These are phyloP conservation scores for Penicillium pancosmium DNA, from an alignment of 495 filamentous ascomycete species.

Conservation along the genomic window DNA sequence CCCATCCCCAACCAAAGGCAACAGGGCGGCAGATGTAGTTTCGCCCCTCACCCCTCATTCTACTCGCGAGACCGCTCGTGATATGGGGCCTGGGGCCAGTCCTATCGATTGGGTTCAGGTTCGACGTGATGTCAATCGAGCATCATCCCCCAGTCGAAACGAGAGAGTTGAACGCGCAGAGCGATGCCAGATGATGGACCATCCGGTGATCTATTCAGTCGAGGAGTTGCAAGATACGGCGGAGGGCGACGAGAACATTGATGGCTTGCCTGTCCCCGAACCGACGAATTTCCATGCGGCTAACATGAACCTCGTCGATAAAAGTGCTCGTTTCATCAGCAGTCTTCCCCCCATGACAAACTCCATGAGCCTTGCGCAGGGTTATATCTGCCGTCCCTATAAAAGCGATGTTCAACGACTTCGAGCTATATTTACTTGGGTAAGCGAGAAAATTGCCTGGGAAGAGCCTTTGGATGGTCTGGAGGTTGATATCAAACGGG, in stretches of 20 bases:
- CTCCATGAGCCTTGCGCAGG: slow-evolving; percentile 80
- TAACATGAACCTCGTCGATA: slow-evolving; percentile 88
- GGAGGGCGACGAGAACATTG: slow-evolving; percentile 87
- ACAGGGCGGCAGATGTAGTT: slow-evolving; percentile 37
- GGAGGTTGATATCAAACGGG: slow-evolving; percentile 74
- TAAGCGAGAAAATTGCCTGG: slow-evolving; percentile 94
- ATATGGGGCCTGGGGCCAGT: slow-evolving; percentile 64
- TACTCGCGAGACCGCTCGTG: slow-evolving; percentile 56
- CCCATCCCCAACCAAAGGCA: slow-evolving; percentile 52
- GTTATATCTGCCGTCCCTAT: slow-evolving; percentile 92
- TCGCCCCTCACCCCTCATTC: slow-evolving; percentile 37
- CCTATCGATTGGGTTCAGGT: slow-evolving; percentile 93
- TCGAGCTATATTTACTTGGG: slow-evolving; percentile 95
- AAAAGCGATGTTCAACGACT: slow-evolving; percentile 92
- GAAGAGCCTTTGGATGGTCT: slow-evolving; percentile 85
- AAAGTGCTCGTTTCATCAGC: slow-evolving; percentile 88
- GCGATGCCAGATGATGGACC: slow-evolving; percentile 91
- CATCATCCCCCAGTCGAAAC: slow-evolving; percentile 87
- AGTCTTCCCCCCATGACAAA: slow-evolving; percentile 90
- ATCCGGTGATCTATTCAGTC: slow-evolving; percentile 83
- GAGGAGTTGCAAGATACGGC: slow-evolving; percentile 83
- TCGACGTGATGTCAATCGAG: slow-evolving; percentile 89
- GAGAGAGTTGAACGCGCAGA: slow-evolving; percentile 87
- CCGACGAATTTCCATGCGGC: slow-evolving; percentile 78
- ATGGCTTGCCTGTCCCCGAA: slow-evolving; percentile 80